Evolutionary conservation across 257 asterid genomes (phyloP), one percentile per base, ranked within the genome.

Genomic region (Nicotiana undulata): DNA sequence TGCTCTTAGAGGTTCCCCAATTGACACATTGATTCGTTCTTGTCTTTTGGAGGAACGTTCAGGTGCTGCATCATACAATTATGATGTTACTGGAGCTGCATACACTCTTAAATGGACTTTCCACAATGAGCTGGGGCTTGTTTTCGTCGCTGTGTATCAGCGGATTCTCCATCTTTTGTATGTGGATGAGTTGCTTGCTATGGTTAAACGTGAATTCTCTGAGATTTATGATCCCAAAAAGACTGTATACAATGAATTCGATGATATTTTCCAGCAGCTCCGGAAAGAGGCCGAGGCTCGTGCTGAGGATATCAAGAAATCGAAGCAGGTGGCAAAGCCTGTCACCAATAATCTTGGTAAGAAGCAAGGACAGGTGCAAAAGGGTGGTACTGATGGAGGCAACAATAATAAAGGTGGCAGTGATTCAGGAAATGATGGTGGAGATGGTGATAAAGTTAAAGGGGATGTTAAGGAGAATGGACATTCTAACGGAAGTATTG

Each of bases 41-140:
- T 95, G 98, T 91, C 96, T 95, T 68, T 86, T 95, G 91, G 99
- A 95, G 89, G 99, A 95, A 81, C 88, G 99, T 74, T 93, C 97
- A 0, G 99, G 99, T 75, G 92, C 93, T 63, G 89, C 97, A 20
- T 93, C 97, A 4, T 95, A 87, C 80, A 92, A 89, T 82, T 93
- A 93, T 63, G 97, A 95, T 79, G 98, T 87, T 0, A 90, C 95
- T 0, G 99, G 99, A 64, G 97, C 97, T 77, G 83, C 98, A 0
- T 93, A 92, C 83, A 95, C 98, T 49, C 95, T 95, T 28, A 95
- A 92, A 87, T 95, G 99, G 98, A 89, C 97, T 6, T 95, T 95
- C 80, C 98, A 92, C 85, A 95, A 95, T 63, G 98, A 95, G 4
- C 92, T 95, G 18, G 98, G 97, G 77, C 90, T 95, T 55, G 97